Evolutionary conservation across 2,329 filamentous ascomycete species (phyloP).

Genomic region (Fusarium odoratissimum): DNA sequence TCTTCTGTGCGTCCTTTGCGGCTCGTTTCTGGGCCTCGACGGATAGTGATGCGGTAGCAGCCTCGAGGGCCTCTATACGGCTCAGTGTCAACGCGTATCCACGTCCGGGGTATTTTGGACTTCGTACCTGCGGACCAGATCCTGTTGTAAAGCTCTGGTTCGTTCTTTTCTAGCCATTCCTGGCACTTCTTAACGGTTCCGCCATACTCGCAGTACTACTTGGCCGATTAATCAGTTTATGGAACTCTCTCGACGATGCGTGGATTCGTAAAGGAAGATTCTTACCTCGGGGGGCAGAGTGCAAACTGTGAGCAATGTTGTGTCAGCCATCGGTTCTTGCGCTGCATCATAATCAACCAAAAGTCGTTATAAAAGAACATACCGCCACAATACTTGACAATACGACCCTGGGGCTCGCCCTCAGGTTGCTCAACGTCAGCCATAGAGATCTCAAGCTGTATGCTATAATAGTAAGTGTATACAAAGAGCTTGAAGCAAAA

Average conservation of each 20-base stretch:
- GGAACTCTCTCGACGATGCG: conserved; percentile 8
- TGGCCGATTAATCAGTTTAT: conserved; percentile 43
- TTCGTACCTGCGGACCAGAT: conserved; percentile 86
- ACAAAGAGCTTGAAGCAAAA: conserved; percentile 23
- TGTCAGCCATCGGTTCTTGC: conserved; percentile 25
- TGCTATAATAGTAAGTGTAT: background rate
- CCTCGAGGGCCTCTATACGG: conserved; percentile 77
- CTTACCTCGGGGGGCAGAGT: conserved; percentile 73
- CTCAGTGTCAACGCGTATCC: conserved; percentile 12
- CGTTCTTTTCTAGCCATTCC: conserved; percentile 87
- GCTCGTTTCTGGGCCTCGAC: conserved; percentile 94
- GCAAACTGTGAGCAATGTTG: conserved; percentile 61
- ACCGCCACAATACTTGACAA: conserved; percentile 70
- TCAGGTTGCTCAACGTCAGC: conserved; percentile 65
- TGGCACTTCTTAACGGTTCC: conserved; percentile 96
- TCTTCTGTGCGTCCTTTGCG: conserved; percentile 96
- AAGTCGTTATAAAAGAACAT: conserved; percentile 47
- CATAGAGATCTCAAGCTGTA: conserved; percentile 53
- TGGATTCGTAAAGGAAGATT: conserved; percentile 23
- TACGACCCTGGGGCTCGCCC: conserved; percentile 62
- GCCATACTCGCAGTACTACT: conserved; percentile 98
- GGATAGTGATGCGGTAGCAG: conserved; percentile 86
- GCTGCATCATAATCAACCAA: conserved; percentile 10
- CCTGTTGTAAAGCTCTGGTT: conserved; percentile 78
- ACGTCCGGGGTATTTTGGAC: background rate